These are phyloP conservation scores for Cyberlindnera xylosilytica DNA, from an alignment of 805 yeast species.

Conservation along the genomic window DNA sequence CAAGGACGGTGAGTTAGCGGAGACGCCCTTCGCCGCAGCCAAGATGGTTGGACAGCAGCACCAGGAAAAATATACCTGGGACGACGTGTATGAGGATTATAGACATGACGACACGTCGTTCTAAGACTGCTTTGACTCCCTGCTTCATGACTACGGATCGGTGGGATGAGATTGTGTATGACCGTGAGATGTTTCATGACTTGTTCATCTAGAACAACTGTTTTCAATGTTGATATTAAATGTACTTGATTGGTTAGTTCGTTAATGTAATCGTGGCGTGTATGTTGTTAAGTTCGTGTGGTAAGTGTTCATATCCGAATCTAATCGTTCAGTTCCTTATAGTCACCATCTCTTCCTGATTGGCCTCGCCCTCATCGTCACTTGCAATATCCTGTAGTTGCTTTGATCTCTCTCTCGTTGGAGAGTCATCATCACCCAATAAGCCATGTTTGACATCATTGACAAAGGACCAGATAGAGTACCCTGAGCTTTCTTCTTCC, in stretches of 20 bases:
- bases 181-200: not conserved
- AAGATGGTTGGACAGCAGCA: slow-evolving; percentile 17
- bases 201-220: not conserved
- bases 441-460: slow-evolving; percentile 44
- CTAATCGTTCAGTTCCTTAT: slow-evolving; percentile 12
- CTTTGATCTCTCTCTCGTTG: slow-evolving; percentile 3
- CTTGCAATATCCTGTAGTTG: not conserved
- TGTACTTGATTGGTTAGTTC: too few species aligned
- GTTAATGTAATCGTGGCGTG: too few species aligned
- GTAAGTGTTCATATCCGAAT: not conserved
- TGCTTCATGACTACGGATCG: slow-evolving; percentile 12
- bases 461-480: slow-evolving; percentile 48
- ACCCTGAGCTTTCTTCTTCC: slow-evolving; percentile 22
- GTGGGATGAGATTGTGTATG: slow-evolving; percentile 9
- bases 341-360: slow-evolving; percentile 25
- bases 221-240: too few species aligned
- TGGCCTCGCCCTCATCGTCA: slow-evolving; percentile 5
- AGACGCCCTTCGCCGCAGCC: slow-evolving; percentile 25
- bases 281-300: too few species aligned
- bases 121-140: slow-evolving; percentile 4
- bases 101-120: slow-evolving; percentile 26
- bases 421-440: slow-evolving; percentile 33
- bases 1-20: slow-evolving; percentile 19
- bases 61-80: slow-evolving; percentile 26
- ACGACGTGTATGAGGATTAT: slow-evolving; percentile 29